These are phyloP conservation scores for Oxyria digyna DNA, from an alignment of 148 eudicot genomes.

Conservation along the genomic window DNA sequence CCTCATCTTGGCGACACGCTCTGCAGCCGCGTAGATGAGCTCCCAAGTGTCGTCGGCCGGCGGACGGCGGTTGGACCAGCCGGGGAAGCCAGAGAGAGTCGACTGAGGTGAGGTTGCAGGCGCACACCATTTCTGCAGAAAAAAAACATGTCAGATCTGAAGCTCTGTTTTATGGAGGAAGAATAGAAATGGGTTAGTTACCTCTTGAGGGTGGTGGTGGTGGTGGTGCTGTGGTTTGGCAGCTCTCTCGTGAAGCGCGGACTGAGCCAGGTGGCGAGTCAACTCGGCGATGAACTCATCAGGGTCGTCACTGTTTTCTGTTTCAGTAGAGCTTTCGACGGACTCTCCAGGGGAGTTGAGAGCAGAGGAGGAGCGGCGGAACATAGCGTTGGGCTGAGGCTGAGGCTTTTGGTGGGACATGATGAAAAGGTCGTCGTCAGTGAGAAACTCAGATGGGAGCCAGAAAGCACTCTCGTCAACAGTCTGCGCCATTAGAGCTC, in stretches of 20 bases:
- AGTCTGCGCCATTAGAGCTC: constrained; percentile 15
- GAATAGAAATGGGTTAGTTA: not conserved
- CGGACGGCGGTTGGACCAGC: constrained; percentile 23
- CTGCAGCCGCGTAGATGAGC: constrained; percentile 42
- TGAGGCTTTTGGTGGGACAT: not conserved
- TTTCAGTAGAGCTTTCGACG: constrained; percentile 27
- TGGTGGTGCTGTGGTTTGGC: not conserved
- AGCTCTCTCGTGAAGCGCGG: constrained; percentile 18
- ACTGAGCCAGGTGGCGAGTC: constrained; percentile 34
- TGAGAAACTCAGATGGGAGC: constrained; percentile 60
- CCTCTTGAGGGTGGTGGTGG: not conserved
- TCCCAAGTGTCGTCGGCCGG: constrained; percentile 38
- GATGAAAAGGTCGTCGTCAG: constrained; percentile 35
- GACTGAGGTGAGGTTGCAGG: constrained; percentile 59
- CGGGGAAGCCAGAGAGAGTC: constrained; percentile 30
- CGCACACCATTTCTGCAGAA: constrained; percentile 26
- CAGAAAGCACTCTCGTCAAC: constrained; percentile 31
- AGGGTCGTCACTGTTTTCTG: constrained; percentile 19
- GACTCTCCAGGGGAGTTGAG: constrained; percentile 32
- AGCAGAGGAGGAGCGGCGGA: constrained; percentile 5
- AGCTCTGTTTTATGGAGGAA: not conserved
- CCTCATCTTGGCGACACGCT: constrained; percentile 38
- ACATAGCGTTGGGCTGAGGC: not conserved
- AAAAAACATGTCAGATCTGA: constrained; percentile 15
- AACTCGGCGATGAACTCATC: constrained; percentile 38